Evolutionary conservation across 2,329 filamentous ascomycete genomes (phyloP), one percentile per base, ranked within the genome.

Genomic region (Emergomyces pasteurianus): DNA sequence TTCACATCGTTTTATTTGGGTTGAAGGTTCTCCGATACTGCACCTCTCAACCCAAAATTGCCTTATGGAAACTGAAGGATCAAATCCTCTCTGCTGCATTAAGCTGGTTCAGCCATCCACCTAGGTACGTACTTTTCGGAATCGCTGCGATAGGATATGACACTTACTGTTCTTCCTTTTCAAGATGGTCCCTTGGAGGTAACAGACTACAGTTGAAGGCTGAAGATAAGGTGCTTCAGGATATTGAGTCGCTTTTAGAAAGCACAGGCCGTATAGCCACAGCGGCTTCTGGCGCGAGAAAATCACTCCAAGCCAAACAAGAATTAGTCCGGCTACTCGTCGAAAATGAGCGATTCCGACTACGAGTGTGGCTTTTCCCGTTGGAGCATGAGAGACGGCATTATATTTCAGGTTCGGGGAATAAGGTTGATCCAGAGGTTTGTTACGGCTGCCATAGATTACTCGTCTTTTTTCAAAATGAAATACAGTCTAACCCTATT

Each of bases 161-260:
- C 18, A 18, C 31, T 70, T 64, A 43, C 16, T n/a, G 3, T 34
- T 31, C 2, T 28, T n/a, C 70, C 60, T 59, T 43, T 16, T 58
- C n/a, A 64, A 80, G 79, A 66, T 99, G 94, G 92, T 95, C 94
- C 0, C 97, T 94, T 74, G 94, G 94, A 61, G 94, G 92, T 68
- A 99, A 96, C 71, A 83, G 89, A 56, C 77, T 99, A 18, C 94
- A 99, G 71, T 80, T 97, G 58, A 97, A 95, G 77, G 92, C 95
- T 0, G 94, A 99, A 74, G 84, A 90, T 40, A 87, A 88, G 65
- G 78, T 96, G 21, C 81, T 97, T 46, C 81, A 82, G 7, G 91
- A 96, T 70, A 86, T 96, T 42, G 78, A 86, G 56, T 72, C 76
- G 12, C 83, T 86, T 16, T 75, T 99, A 63, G 84, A 85, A 64